A percentile compares a stretch with the other conserved stretches of the same genome.
Conservation (phyloP, 2,329 filamentous ascomycete genomes). For the Beauveria sp. region DNA sequence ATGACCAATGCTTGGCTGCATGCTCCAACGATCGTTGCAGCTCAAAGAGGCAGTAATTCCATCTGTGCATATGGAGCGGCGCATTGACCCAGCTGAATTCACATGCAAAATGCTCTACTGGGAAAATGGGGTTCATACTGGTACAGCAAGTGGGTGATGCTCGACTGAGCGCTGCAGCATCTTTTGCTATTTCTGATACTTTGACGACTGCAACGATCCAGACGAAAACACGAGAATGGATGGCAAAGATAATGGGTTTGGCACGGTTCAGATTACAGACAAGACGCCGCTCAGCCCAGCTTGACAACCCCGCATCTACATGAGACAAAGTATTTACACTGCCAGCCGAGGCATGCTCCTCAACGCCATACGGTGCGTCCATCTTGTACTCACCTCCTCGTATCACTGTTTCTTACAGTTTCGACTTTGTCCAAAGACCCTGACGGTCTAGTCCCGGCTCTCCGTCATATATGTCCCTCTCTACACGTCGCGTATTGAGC, state of each 20-base stretch:
- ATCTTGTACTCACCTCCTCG: background rate
- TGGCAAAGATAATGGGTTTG: background rate
- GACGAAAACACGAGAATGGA: background rate
- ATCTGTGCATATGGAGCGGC: background rate
- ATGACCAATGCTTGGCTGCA: background rate
- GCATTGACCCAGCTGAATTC: background rate
- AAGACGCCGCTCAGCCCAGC: background rate
- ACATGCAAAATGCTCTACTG: background rate
- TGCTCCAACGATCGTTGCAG: background rate
- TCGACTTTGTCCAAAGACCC: constrained; percentile 45
- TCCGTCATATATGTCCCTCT: constrained; percentile 82
- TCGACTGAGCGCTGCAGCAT: background rate
- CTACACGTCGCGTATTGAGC: constrained; percentile 75
- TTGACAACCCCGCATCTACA: constrained; percentile 1
- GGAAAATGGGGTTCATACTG: background rate
- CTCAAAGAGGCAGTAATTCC: background rate
- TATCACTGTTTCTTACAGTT: constrained; percentile 29
- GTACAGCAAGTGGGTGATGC: background rate
- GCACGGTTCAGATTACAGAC: background rate
- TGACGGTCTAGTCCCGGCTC: constrained; percentile 54
- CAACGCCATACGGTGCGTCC: background rate
- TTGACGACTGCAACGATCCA: background rate
- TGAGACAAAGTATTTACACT: background rate
- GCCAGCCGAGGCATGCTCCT: background rate
- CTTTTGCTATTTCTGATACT: background rate